phyloP scores from a whole-genome alignment of 768 basidiomycete species.

The Tylopilus rubrobrunneus region DNA sequence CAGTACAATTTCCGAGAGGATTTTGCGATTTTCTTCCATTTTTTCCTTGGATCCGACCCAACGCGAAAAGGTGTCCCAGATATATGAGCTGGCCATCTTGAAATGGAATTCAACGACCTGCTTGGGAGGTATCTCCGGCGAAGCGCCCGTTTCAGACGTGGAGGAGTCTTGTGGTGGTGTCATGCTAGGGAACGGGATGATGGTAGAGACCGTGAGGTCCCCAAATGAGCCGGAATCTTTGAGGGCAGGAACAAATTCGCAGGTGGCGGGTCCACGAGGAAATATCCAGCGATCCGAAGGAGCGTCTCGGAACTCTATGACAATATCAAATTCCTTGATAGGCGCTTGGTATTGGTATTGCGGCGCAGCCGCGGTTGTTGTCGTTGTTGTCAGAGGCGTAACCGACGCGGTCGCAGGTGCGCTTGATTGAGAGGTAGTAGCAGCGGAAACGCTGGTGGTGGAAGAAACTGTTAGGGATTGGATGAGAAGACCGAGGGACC shows the following conservation, averaged over 20 bases:
- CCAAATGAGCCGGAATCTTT: conserved; percentile 14
- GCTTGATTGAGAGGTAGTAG: conserved; percentile 3
- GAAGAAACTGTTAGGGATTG: conserved; percentile 51
- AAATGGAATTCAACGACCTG: conserved; percentile 47
- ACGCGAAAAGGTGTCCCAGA: conserved; percentile 57
- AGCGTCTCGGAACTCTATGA: conserved; percentile 66
- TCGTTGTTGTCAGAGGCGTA: conserved; percentile 10
- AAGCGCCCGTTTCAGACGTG: conserved; percentile 10
- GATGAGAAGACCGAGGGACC: conserved; percentile 69
- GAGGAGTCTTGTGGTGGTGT: conserved; percentile 9
- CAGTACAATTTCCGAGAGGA: conserved; percentile 45
- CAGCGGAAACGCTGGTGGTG: background rate
- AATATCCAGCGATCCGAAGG: conserved; percentile 64
- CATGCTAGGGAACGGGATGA: conserved; percentile 41
- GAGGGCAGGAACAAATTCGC: conserved; percentile 36
- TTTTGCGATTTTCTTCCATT: conserved; percentile 45
- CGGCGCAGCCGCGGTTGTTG: conserved; percentile 9
- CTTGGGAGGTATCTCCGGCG: conserved; percentile 10
- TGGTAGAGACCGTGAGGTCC: conserved; percentile 40
- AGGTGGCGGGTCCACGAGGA: conserved; percentile 55
- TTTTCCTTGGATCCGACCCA: conserved; percentile 61
- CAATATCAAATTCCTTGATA: conserved; percentile 63
- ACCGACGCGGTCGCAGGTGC: conserved; percentile 7
- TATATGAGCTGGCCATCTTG: conserved; percentile 40
- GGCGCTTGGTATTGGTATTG: conserved; percentile 28